phyloP scores from a whole-genome alignment of 2,329 filamentous ascomycete genomes.

The Colletotrichum truncatum region DNA sequence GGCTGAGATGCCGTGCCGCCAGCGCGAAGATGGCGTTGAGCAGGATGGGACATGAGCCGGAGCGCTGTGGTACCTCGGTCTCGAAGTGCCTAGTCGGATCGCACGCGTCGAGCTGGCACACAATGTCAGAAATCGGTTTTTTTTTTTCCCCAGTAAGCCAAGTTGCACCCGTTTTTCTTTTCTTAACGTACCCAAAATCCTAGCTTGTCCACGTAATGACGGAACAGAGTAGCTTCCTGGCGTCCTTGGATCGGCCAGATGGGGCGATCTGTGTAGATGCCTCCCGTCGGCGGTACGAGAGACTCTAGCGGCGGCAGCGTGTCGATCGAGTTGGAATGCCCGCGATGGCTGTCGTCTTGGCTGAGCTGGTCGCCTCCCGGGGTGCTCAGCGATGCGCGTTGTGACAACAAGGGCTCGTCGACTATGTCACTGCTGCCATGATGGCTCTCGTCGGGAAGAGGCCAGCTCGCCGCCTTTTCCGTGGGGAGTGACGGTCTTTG shows the following conservation, averaged over 20 bases:
- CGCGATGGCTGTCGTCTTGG: neutral
- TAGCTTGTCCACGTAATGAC: conserved; percentile 45
- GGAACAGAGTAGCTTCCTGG: conserved; percentile 43
- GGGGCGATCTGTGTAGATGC: conserved; percentile 30
- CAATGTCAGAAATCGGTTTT: neutral
- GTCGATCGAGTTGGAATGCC: conserved; percentile 9
- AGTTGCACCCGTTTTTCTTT: too few relatives aligned
- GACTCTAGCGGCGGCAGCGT: conserved; percentile 17
- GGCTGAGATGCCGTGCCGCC: conserved; percentile 62
- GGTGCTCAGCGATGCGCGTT: conserved; percentile 9
- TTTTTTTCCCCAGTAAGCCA: neutral
- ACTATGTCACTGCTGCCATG: neutral
- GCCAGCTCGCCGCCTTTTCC: conserved; percentile 26
- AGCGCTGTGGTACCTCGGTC: conserved; percentile 60
- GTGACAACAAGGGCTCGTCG: neutral
- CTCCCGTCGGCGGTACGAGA: conserved; percentile 29
- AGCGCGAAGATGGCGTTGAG: conserved; percentile 67
- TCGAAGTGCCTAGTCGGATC: conserved; percentile 58
- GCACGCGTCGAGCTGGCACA: conserved; percentile 50
- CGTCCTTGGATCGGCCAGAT: conserved; percentile 40
- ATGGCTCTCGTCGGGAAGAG: neutral
- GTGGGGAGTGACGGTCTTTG: conserved; percentile 7
- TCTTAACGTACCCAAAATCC: conserved; percentile 42
- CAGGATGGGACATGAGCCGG: conserved; percentile 59
- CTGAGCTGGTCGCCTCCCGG: neutral